Evolutionary conservation across 805 yeast genomes (phyloP), one percentile per base, ranked within the genome.

Genomic region (Candida silvicultrix): DNA sequence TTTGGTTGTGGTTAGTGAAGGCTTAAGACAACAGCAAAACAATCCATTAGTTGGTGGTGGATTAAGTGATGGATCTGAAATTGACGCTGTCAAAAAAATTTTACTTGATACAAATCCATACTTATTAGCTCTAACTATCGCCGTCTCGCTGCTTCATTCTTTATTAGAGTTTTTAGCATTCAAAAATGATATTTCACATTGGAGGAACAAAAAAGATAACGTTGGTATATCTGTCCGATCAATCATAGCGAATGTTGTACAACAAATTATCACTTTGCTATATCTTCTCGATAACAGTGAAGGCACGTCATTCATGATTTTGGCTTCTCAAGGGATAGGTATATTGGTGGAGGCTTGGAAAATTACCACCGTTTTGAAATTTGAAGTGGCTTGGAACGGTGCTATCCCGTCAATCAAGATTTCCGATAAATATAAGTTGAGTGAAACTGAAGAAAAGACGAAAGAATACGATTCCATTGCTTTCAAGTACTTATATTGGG

Each of bases 261-360:
- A 69, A 59, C 72, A 69, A 48, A 43, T 60, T 7, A 64, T 69
- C 36, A 66, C 69, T n/a, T 56, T 69, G 47, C 45, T 67, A 10
- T 69, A 68, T 43, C 50, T 69, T 39, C 25, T 69, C 34, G 72
- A 69, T 43, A 68, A 65, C 49, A 64, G 62, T 39, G 72, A 69
- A 19, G 63, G 64, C 14, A 67, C 73, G 12, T 65, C 70, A 28
- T 62, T 54, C 45, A 64, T 68, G 70, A 59, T 70, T 39, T 50
- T 67, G 42, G 48, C 59, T 5, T 56, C 66, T 1, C 72, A 67
- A 47, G 70, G 70, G 5, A 36, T 65, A 41, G 68, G 70, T 20
- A 66, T 70, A 31, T 38, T 65, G 12, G 62, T 70, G 9, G 74
- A 70, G 49, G 71, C 71, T 7, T 70, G 73, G 73, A 68, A 68